Base-by-base conservation (phyloP, 805 yeast species). In the Saccharomycopsis malanga region DNA sequence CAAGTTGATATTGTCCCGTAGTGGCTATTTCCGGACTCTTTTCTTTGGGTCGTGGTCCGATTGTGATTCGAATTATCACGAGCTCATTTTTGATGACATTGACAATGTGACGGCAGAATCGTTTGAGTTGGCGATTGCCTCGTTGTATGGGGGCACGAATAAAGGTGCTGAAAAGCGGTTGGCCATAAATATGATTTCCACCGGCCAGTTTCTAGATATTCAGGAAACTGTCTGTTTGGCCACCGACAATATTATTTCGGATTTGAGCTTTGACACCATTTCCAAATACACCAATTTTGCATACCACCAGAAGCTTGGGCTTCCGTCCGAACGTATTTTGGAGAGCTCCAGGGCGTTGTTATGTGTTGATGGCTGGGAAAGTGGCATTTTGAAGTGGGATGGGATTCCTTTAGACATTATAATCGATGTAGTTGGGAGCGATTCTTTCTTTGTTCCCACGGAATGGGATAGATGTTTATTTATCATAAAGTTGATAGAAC, bases 391-490 rank as follows among this genome's bases (percentile, higher is more conserved):
- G n/a, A 56, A 54, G 7, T 75, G 81, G 81, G 71, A 67, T 48
- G 69, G 64, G 0, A 63, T 76, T 9, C 78, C 80, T 0, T 58
- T 58, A 0, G 53, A 61, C 1, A 60, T 74, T 4, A 65, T 73
- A 14, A 64, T 70, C 0, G 70, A 68, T 23, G 72, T 73, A 4
- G 65, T 76, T 12, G 69, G 73, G 0, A 63, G 69, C 15, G 78
- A 77, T 53, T 72, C 70, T 18, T 76, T 76, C 53, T 76, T 72
- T 56, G 74, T 74, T 3, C 75, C 76, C 1, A 66, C 68, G 2
- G 82, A 76, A 56, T 74, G 77, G 77, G 79, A 74, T 37, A 62
- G 82, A 44, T 72, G 76, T 37, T 50, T 71, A 24, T 75, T 76
- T 51, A 62, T 71, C 2, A 67, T 72, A 32, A 66, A 61, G 38